A percentile compares a stretch with the other conserved stretches of the same genome.
Evolutionary conservation across 2,329 filamentous ascomycete genomes (phyloP).

Genomic region (Fusarium sp.): DNA sequence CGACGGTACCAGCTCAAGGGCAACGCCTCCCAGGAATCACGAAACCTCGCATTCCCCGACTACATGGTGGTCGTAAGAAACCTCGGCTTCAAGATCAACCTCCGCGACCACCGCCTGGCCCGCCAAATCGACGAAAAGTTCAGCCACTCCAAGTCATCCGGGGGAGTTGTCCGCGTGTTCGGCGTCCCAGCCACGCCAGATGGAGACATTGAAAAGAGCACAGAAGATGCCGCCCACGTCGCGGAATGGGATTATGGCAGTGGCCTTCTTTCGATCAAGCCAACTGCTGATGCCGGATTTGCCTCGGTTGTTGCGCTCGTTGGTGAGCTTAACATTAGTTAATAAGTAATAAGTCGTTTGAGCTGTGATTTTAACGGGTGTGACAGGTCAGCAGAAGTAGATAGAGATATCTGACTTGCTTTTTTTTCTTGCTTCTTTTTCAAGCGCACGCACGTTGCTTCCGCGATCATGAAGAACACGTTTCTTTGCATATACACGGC

Average conservation of each 20-base stretch:
- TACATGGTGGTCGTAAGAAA: constrained; percentile 38
- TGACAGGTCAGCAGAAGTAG: too few species aligned
- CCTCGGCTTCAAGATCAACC: constrained; percentile 34
- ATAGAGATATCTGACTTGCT: too few species aligned
- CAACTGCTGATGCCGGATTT: constrained; percentile 34
- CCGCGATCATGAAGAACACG: too few species aligned
- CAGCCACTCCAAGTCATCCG: constrained; percentile 22
- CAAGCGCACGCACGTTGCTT: too few species aligned
- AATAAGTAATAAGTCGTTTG: background rate
- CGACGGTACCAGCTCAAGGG: constrained; percentile 26
- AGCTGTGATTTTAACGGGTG: too few species aligned
- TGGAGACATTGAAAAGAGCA: constrained; percentile 29
- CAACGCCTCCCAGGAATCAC: constrained; percentile 33
- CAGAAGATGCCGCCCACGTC: constrained; percentile 35
- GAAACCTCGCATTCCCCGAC: constrained; percentile 39
- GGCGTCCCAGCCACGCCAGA: constrained; percentile 38
- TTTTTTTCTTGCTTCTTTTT: too few species aligned
- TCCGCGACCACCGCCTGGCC: constrained; percentile 11
- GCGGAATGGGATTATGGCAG: constrained; percentile 34
- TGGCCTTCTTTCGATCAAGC: constrained; percentile 22
- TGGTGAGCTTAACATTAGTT: constrained; percentile 33
- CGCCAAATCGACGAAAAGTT: constrained; percentile 25
- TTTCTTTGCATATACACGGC: too few species aligned
- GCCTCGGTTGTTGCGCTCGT: constrained; percentile 40
- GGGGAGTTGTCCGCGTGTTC: constrained; percentile 32